Evolutionary conservation across 495 filamentous ascomycete genomes (phyloP).

Genomic region (Alectoria sarmentosa): DNA sequence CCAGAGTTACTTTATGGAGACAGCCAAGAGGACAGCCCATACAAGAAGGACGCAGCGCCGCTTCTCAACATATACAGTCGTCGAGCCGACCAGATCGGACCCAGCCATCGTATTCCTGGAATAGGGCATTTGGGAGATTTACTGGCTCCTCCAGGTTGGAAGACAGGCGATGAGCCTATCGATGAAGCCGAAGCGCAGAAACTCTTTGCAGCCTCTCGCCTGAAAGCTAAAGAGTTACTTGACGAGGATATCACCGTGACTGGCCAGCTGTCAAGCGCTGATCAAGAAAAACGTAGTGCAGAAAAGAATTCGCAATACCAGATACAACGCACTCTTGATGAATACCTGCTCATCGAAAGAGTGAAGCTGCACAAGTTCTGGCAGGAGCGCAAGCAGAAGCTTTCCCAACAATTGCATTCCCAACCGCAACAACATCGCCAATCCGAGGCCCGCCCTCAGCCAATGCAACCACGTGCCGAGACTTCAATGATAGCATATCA

Average conservation of each 20-base stretch:
- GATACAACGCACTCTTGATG: slow-evolving; percentile 5
- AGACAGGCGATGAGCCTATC: slow-evolving; percentile 22
- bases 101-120: slow-evolving; percentile 17
- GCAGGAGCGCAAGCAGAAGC: slow-evolving; percentile 7
- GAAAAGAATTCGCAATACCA: slow-evolving; percentile 16
- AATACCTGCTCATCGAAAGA: slow-evolving; percentile 15
- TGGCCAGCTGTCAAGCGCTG: not conserved
- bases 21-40: not conserved
- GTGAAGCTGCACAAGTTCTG: slow-evolving; percentile 11
- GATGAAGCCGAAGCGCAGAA: slow-evolving; percentile 5
- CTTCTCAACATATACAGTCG: slow-evolving; percentile 14
- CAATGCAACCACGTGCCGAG: not conserved
- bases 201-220: slow-evolving; percentile 9
- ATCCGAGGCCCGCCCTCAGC: not conserved
- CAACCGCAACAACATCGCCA: not conserved
- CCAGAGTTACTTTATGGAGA: not conserved
- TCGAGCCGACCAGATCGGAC: slow-evolving; percentile 22
- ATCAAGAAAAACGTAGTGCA: slow-evolving; percentile 2
- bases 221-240: slow-evolving; percentile 8
- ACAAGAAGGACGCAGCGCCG: not conserved
- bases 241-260: not conserved
- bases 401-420: not conserved
- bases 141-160: slow-evolving; percentile 20
- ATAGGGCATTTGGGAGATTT: slow-evolving; percentile 14
- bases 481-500: slow-evolving; percentile 11